Conservation (phyloP, 83 land plant genomes). For the Picea abies region DNA sequence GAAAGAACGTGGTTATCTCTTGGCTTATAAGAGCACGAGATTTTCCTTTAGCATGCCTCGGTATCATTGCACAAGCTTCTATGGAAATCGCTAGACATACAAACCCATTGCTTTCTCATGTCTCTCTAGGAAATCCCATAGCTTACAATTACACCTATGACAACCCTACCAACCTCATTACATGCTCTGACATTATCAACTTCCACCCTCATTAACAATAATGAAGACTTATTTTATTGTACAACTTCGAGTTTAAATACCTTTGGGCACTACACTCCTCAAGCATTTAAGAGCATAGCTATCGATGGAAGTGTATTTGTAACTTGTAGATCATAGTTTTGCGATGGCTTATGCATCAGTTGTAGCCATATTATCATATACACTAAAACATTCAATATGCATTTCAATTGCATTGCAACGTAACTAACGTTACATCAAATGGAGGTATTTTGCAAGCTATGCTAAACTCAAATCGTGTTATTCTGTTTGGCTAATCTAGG, state of each 20-base stretch:
- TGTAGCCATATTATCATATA: not conserved
- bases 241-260: not conserved
- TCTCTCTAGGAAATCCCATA: conserved; percentile 67
- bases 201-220: not conserved
- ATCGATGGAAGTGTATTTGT: not conserved
- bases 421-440: too few species aligned
- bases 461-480: not conserved
- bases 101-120: conserved; percentile 58
- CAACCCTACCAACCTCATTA: conserved; percentile 63
- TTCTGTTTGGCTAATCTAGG: not conserved
- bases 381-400: not conserved
- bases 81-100: conserved; percentile 59
- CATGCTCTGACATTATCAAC: conserved; percentile 39
- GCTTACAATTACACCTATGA: conserved; percentile 80
- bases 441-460: too few species aligned
- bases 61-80: conserved; percentile 75
- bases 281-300: not conserved
- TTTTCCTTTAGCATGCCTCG: conserved; percentile 50
- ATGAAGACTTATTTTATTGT: too few species aligned
- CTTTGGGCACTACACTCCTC: not conserved
- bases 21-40: conserved; percentile 63
- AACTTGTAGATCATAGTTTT: not conserved
- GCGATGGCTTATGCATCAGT: not conserved
- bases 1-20: conserved; percentile 18
- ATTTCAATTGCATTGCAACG: not conserved